These are phyloP conservation scores for Oryza glaberrima DNA, from an alignment of 176 grass and related monocot species.

Conservation along the genomic window DNA sequence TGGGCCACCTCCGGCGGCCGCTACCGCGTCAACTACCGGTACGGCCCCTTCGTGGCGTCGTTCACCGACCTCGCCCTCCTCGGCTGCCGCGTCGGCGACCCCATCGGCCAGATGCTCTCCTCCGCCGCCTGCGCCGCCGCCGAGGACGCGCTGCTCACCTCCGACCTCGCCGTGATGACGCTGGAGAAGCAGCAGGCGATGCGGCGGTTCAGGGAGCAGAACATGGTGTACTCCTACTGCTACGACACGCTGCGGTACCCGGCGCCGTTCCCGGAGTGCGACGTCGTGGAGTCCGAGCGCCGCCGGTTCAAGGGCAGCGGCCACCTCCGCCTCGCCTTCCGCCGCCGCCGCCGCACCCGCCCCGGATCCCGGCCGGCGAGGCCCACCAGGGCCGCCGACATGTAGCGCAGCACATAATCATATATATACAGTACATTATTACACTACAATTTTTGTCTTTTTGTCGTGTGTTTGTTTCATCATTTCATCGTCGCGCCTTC, in stretches of 20 bases:
- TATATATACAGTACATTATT: too few species aligned
- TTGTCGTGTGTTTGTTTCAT: too few species aligned
- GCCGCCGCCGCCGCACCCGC: slow-evolving; percentile 13
- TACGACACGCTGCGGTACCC: slow-evolving; percentile 76
- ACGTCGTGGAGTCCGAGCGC: slow-evolving; percentile 68
- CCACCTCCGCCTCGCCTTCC: slow-evolving; percentile 45
- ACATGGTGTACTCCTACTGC: slow-evolving; percentile 90
- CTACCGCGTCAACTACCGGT: slow-evolving; percentile 76
- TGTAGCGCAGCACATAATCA: background rate
- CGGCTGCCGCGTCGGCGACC: slow-evolving; percentile 61
- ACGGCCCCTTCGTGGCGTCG: slow-evolving; percentile 74
- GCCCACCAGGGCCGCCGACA: background rate
- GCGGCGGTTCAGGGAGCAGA: slow-evolving; percentile 62
- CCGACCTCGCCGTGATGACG: slow-evolving; percentile 67
- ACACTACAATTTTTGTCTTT: too few species aligned
- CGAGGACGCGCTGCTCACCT: slow-evolving; percentile 31
- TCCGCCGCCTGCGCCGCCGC: slow-evolving; percentile 17
- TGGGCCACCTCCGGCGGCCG: slow-evolving; percentile 78
- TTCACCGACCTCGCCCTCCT: slow-evolving; percentile 78
- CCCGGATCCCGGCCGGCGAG: background rate
- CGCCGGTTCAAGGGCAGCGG: slow-evolving; percentile 63
- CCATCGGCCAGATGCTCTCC: slow-evolving; percentile 41
- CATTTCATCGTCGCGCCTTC: too few species aligned
- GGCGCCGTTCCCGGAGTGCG: slow-evolving; percentile 61
- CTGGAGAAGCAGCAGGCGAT: slow-evolving; percentile 66